Evolutionary conservation across 1,284 basidiomycete species (phyloP), one percentile per base, ranked within the genome.

Genomic region (Papiliotrema terrestris): DNA sequence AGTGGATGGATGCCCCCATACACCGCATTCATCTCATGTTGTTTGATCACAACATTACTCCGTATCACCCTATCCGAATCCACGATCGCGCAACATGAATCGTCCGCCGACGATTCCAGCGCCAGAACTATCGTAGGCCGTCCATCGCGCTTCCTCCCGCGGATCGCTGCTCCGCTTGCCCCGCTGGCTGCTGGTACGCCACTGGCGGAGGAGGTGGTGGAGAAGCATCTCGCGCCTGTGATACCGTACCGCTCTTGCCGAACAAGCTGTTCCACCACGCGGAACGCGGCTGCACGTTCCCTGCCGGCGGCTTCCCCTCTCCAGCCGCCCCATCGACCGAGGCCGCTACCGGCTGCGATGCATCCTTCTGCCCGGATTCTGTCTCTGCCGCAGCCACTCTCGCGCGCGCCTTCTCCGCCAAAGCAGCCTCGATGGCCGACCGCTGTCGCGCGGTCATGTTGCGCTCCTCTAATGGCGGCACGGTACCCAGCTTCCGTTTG

Each of bases 1-100:
- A 83, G 81, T 0, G 92, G 91, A 63, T 93, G 85, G 59, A 96
- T 96, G 0, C 93, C 93, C 1, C 89, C 88, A 66, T 80, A 86
- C 35, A 69, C 65, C 2, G 59, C 66, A 57, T 78, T 76, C 23
- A 72, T 57, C 23, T 82, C 65, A 63, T 88, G 81, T 67, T 95
- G 91, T 68, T 86, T 88, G 39, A 89, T 77, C 55, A 95, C 87
- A 8, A 93, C 82, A 73, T 91, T 93, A 3, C 89, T 85, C 48
- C 89, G 82, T 46, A 96, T 85, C 53, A 80, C 65, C 9, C 84
- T 80, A 22, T 83, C 76, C 1, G 84, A 86, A 29, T 82, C 82
- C 46, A 95, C 86, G 51, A 96, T 80, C 1, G 91, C 87, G 17
- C 86, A 89, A 66, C 90, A 93, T 1, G 90, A 88, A 70, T 95